Evolutionary conservation across 192 early-diverging fungal species (phyloP), one percentile per base, ranked within the genome.

Genomic region (Coemansia sp.): DNA sequence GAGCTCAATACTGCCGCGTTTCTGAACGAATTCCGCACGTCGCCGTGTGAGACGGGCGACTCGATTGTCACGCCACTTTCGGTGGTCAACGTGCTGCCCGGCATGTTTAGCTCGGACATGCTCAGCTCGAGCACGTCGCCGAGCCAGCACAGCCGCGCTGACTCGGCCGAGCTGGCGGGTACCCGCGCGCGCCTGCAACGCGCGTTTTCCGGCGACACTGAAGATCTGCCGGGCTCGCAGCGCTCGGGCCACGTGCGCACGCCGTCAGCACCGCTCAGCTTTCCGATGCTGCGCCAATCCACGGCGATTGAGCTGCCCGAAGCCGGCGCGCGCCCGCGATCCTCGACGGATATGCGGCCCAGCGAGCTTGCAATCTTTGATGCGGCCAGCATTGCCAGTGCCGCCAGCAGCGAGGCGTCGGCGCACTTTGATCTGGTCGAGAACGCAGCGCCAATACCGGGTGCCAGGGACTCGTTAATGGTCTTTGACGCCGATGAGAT

Each of bases 21-120:
- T 2, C 20, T 49, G 21, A 7, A 26, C 5, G 61, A 64, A 11
- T 40, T 74, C 10, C 40, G 55, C 15, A 41, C 29, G 11, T 55
- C 55, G 9, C 64, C 55, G 9, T 65, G 72, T 29, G 65, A 64
- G 20, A 75, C 72, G 3, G 72, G 60, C 29, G 72, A 75, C 11
- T 64, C 65, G 7, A 46, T 55, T 1, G 44, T 67, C 7, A 75
- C 73, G 22, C 66, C 73, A n/a, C 29, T 76, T 15, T 69, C 73
- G 2, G 73, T 76, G 8, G 66, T 69, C 51, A 76, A 76, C 15
- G 66, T 76, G 28, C 34, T 62, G n/a, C 52, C 64, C 0, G 61
- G 53, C 9, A 46, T 49, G 20, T 8, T 55, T 32, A 58, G 58
- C 30, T 23, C 41, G 0, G 53, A 31, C 46, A 61, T 49, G 20